Base-by-base conservation (phyloP, 1,284 basidiomycete genomes). In the Sphaerobolus stellatus region DNA sequence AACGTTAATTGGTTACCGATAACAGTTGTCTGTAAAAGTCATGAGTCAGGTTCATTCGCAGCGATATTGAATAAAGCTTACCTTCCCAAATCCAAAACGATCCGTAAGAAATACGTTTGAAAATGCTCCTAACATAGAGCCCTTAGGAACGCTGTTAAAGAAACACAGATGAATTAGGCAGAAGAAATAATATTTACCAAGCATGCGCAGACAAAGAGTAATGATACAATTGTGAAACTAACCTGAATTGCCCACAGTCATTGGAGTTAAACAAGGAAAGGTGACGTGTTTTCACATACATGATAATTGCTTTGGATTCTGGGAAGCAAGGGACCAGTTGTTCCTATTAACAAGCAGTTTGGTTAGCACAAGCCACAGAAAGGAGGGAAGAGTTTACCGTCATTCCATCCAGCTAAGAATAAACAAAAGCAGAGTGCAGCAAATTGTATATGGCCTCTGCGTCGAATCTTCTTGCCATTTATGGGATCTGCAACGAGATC, bases 41-140 rank as follows among this genome's bases (percentile, higher is more conserved):
- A n/a, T 7, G 31, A 44, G 43, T 44, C 27, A 20, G 31, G 24
- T 27, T 34, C 16, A 27, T 22, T 24, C 14, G 28, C 8, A 16
- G 18, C 24, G 52, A 30, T 52, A 48, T 30, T 18, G 33, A 18
- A 18, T 34, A 34, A 11, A 16, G 48, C 62, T 36, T 55, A 80
- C 81, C 66, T 81, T 81, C 49, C 84, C 85, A 59, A 86, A 83
- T 0, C 82, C 82, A 18, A 83, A 60, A 40, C 69, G 75, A 40
- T 83, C 77, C 0, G 75, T 78, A 16, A 86, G 58, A 44, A 71
- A 74, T 1, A 86, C 76, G 59, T 84, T 84, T 2, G 73, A 58
- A 22, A 80, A 59, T 3, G 80, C 78, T 11, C 80, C 82, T 9
- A 60, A 55, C n/a, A 84, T 66, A 59, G 77, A 83, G 13, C 81